These are phyloP conservation scores for Mycosphaerella sp. DNA, from an alignment of 2,329 filamentous ascomycete species.

Conservation along the genomic window DNA sequence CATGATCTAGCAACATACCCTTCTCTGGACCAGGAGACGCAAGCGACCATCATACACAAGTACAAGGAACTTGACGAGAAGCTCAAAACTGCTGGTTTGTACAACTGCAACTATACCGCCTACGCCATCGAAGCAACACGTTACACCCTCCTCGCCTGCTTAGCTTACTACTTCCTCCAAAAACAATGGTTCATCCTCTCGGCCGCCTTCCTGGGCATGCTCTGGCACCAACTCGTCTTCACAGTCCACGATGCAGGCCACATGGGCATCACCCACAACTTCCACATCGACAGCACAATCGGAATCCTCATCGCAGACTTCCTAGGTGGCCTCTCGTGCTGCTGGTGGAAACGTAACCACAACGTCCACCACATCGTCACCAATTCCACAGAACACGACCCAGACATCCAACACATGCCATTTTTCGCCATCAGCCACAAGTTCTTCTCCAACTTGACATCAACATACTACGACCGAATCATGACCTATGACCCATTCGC, in stretches of 20 bases:
- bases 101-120: slow-evolving; percentile 73
- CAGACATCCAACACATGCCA: slow-evolving; percentile 75
- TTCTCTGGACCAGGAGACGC: slow-evolving; percentile 63
- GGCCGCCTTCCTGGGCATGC: slow-evolving; percentile 67
- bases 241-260: slow-evolving; percentile 92
- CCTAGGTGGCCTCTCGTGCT: slow-evolving; percentile 78
- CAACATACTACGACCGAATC: slow-evolving; percentile 60
- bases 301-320: slow-evolving; percentile 89
- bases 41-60: slow-evolving; percentile 68
- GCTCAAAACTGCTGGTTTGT: slow-evolving; percentile 69
- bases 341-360: slow-evolving; percentile 97
- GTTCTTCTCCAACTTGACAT: slow-evolving; percentile 59
- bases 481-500: slow-evolving; percentile 59
- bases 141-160: slow-evolving; percentile 61
- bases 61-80: slow-evolving; percentile 72
- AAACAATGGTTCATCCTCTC: slow-evolving; percentile 50
- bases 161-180: slow-evolving; percentile 49
- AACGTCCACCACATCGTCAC: slow-evolving; percentile 97
- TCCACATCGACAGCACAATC: slow-evolving; percentile 73
- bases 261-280: slow-evolving; percentile 94
- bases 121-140: slow-evolving; percentile 70
- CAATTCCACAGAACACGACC: slow-evolving; percentile 90
- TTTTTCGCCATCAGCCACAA: slow-evolving; percentile 61
- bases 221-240: slow-evolving; percentile 96
- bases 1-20: slow-evolving; percentile 79